Percentiles rank a stretch among this genome's conserved stretches.
Evolutionary conservation across 306 rosid species (phyloP).

Genomic region (Castanea sativa): DNA sequence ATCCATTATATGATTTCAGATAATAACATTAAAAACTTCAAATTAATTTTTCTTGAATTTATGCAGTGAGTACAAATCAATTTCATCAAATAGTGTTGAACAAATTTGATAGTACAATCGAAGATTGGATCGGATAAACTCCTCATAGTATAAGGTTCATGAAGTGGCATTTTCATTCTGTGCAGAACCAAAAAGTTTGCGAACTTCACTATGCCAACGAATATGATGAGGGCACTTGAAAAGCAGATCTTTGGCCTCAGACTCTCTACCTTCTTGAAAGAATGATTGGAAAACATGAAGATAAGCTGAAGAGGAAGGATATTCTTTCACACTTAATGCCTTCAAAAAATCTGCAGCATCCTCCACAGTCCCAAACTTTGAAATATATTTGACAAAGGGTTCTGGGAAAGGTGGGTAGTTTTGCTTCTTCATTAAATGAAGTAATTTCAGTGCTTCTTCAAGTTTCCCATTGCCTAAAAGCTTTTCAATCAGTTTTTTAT

Average conservation of each 20-base stretch:
- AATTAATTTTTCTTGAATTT: too few relatives aligned
- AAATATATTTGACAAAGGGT: conserved; percentile 59
- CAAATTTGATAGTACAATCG: background rate
- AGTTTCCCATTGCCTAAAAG: conserved; percentile 51
- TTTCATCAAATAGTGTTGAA: background rate
- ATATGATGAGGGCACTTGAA: conserved; percentile 68
- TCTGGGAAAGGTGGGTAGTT: conserved; percentile 54
- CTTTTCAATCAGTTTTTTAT: conserved; percentile 54
- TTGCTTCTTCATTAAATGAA: conserved; percentile 65
- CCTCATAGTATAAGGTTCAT: conserved; percentile 2
- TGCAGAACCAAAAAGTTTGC: conserved; percentile 57
- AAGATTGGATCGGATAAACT: too few relatives aligned
- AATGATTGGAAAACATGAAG: conserved; percentile 63
- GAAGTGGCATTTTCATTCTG: conserved; percentile 29
- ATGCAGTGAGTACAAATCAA: background rate
- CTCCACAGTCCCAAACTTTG: conserved; percentile 76
- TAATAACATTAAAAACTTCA: too few relatives aligned
- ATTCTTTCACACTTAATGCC: conserved; percentile 54
- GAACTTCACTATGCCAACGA: conserved; percentile 42
- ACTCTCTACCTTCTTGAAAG: conserved; percentile 62
- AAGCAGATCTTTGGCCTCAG: conserved; percentile 76
- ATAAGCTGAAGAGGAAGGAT: conserved; percentile 54
- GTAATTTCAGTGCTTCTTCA: conserved; percentile 75
- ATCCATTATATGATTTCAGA: too few relatives aligned
- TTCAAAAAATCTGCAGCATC: conserved; percentile 70